Evolutionary conservation across 768 basidiomycete species (phyloP), one percentile per base, ranked within the genome.

Genomic region (Lactarius vividus): DNA sequence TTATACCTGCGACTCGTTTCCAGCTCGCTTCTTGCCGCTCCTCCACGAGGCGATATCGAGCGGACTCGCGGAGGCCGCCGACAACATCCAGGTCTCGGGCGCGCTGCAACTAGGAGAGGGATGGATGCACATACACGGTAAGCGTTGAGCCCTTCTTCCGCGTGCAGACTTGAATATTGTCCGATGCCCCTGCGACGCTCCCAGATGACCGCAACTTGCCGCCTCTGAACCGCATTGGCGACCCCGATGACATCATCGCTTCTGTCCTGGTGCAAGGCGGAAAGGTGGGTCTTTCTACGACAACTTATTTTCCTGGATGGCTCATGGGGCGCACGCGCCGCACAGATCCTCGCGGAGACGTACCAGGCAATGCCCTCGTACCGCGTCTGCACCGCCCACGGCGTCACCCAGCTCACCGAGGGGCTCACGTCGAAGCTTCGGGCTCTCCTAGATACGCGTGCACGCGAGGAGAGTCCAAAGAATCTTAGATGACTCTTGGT

Each of bases 331-430:
- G 7, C 11, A 11, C 10, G 8, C 4, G 63, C 42, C 57, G 44
- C 20, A 49, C 70, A 90, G 89, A 87, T 91, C 37, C 72, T 82
- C 11, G 72, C 85, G 0, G 85, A 89, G 31, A 94, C 91, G 2
- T 94, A 93, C 70, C 85, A 89, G 71, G 81, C 88, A 6, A 93
- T 94, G 92, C 91, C 91, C 0, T 82, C 92, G 8, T 94, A 94
- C 74, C 85, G 92, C 23, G 66, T 93, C 20, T 92, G 88, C 75
- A 94, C 92, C 1, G 75, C 83, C 13, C 89, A 92, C 65, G 92
- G 92, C 2, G 76, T 89, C 0, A 80, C 82, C 1, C 83, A 85
- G 64, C 81, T 94, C 58, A 90, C 91, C 0, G 84, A 85, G 6
- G 90, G 88, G 3, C 79, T 93, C 10, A 80, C 83, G 42, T 72